Conservation (phyloP, 2,329 filamentous ascomycete species). For the Microsporum ferrugineum region DNA sequence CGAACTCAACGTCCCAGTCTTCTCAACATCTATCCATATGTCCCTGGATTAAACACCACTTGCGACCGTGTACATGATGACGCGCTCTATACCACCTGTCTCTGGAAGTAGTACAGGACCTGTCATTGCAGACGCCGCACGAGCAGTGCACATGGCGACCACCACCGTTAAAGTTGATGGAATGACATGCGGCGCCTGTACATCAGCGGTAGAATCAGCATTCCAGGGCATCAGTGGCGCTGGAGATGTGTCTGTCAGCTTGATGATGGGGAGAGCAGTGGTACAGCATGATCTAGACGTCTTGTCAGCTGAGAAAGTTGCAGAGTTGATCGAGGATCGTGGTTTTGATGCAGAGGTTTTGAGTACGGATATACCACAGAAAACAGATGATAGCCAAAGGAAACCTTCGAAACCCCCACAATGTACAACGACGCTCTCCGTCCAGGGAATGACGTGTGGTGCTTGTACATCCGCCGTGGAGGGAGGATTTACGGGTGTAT, state of each 20-base stretch:
- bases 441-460: slow-evolving; percentile 85
- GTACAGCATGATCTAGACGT: slow-evolving; percentile 71
- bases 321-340: slow-evolving; percentile 78
- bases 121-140: neutral
- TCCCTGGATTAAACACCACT: neutral
- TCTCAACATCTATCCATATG: neutral
- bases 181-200: slow-evolving; percentile 83
- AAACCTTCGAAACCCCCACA: slow-evolving; percentile 23
- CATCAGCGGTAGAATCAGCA: slow-evolving; percentile 84
- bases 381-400: slow-evolving; percentile 32
- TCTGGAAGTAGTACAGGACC: neutral
- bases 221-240: slow-evolving; percentile 75
- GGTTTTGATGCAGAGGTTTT: slow-evolving; percentile 87
- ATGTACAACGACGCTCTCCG: slow-evolving; percentile 61
- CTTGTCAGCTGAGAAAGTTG: slow-evolving; percentile 63
- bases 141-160: slow-evolving; percentile 56
- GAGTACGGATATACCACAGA: slow-evolving; percentile 61
- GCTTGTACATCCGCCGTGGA: slow-evolving; percentile 81
- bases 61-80: neutral
- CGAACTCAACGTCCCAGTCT: neutral
- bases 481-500: slow-evolving; percentile 61
- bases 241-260: slow-evolving; percentile 75
- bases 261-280: slow-evolving; percentile 94
- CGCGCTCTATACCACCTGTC: neutral
- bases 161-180: slow-evolving; percentile 85